These are phyloP conservation scores for Skeletonema menzelii DNA, from an alignment of 108 stramenopile species.

Conservation along the genomic window DNA sequence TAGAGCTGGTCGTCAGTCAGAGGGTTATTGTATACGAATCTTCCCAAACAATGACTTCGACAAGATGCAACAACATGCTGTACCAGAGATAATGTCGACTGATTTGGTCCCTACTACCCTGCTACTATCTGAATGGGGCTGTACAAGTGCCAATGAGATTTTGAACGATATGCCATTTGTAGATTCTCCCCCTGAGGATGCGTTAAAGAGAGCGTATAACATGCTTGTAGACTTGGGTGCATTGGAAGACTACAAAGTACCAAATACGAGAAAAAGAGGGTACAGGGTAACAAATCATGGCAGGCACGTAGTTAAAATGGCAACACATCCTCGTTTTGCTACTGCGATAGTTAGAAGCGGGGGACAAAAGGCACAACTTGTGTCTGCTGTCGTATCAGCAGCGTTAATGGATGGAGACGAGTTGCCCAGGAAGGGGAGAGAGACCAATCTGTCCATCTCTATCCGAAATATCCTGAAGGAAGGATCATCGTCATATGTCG, in stretches of 20 bases:
- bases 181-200: conserved; percentile 60
- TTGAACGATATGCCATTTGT: conserved; percentile 73
- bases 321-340: conserved; percentile 83
- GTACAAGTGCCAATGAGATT: conserved; percentile 62
- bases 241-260: conserved; percentile 49
- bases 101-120: conserved; percentile 74
- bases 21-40: conserved; percentile 81
- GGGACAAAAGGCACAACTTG: conserved; percentile 18
- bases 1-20: conserved; percentile 79
- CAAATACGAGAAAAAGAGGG: conserved; percentile 43
- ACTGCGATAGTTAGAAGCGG: conserved; percentile 45
- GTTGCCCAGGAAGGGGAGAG: background rate
- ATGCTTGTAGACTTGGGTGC: conserved; percentile 55
- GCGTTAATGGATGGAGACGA: conserved; percentile 50
- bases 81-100: conserved; percentile 73
- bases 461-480: conserved; percentile 34
- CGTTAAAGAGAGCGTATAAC: conserved; percentile 58
- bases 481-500: conserved; percentile 10
- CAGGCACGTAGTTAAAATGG: conserved; percentile 52
- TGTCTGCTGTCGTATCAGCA: conserved; percentile 49
- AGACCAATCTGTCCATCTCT: conserved; percentile 23
- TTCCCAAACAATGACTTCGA: conserved; percentile 66
- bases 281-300: conserved; percentile 62
- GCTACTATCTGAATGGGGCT: conserved; percentile 80
- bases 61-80: conserved; percentile 35